These are phyloP conservation scores for Linum lewisii DNA, from an alignment of 345 rosid species.

Conservation along the genomic window DNA sequence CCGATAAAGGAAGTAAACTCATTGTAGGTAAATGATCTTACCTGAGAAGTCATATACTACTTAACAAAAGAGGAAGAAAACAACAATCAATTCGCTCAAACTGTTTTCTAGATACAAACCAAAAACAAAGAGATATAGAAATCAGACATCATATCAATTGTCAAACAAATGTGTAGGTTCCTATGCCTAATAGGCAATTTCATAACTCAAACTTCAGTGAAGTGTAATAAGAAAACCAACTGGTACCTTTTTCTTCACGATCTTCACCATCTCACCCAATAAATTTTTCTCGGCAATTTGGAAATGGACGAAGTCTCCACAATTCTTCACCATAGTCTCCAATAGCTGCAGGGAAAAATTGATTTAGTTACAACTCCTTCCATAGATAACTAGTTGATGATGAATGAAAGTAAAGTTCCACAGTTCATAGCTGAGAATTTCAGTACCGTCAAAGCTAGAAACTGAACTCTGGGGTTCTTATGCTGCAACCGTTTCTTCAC, in stretches of 20 bases:
- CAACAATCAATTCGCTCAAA: too few relatives aligned
- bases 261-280: slow-evolving; percentile 80
- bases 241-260: slow-evolving; percentile 69
- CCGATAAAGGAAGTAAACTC: neutral
- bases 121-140: too few relatives aligned
- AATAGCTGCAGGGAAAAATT: slow-evolving; percentile 41
- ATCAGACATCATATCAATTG: too few relatives aligned
- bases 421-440: too few relatives aligned
- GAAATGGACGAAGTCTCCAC: slow-evolving; percentile 79
- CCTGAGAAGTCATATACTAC: too few relatives aligned
- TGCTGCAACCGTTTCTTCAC: slow-evolving; percentile 80
- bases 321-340: slow-evolving; percentile 94
- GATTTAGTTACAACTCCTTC: neutral
- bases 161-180: too few relatives aligned
- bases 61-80: too few relatives aligned
- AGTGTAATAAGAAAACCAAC: neutral
- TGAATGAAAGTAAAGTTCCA: neutral
- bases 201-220: too few relatives aligned
- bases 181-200: too few relatives aligned
- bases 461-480: slow-evolving; percentile 70
- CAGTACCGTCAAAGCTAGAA: slow-evolving; percentile 79
- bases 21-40: too few relatives aligned
- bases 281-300: slow-evolving; percentile 81
- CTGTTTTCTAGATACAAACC: too few relatives aligned
- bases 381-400: neutral